Evolutionary conservation across 2,329 filamentous ascomycete genomes (phyloP).

Genomic region (Drechmeria coniospora): DNA sequence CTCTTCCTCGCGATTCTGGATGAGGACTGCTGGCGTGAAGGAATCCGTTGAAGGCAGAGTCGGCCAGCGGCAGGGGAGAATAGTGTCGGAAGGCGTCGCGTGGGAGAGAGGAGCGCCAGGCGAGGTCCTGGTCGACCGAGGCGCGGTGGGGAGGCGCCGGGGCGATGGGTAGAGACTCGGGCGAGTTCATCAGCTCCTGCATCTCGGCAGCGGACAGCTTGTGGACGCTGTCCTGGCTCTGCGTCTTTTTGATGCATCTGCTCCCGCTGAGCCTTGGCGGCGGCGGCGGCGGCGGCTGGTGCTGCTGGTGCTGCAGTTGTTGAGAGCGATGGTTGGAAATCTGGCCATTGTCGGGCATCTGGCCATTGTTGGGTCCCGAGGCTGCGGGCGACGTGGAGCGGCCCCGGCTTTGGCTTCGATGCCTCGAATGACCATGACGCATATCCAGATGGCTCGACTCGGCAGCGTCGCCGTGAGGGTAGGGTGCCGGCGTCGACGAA

Average conservation of each 20-base stretch:
- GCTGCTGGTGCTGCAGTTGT: too few relatives aligned
- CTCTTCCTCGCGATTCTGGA: too few relatives aligned
- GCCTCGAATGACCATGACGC: too few relatives aligned
- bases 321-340: too few relatives aligned
- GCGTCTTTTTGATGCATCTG: constrained; percentile 14
- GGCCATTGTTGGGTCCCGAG: too few relatives aligned
- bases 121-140: constrained; percentile 23
- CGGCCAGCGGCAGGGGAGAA: constrained; percentile 12
- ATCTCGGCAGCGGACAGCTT: constrained; percentile 44
- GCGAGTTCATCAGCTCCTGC: constrained; percentile 38
- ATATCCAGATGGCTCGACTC: too few relatives aligned
- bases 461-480: too few relatives aligned
- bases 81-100: constrained; percentile 15
- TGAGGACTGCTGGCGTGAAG: too few relatives aligned
- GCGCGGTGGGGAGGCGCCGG: constrained; percentile 20
- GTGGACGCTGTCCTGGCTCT: constrained; percentile 28
- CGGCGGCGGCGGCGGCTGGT: constrained; percentile 1
- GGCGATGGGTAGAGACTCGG: constrained; percentile 42
- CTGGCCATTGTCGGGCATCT: too few relatives aligned
- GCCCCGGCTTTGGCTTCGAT: too few relatives aligned
- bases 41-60: too few relatives aligned
- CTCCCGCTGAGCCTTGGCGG: constrained; percentile 11
- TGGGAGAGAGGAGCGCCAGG: constrained; percentile 11
- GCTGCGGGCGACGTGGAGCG: neutral
- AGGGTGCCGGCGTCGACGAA: neutral